phyloP scores from a whole-genome alignment of 2,329 filamentous ascomycete species.

The Dactylellina cionopaga region DNA sequence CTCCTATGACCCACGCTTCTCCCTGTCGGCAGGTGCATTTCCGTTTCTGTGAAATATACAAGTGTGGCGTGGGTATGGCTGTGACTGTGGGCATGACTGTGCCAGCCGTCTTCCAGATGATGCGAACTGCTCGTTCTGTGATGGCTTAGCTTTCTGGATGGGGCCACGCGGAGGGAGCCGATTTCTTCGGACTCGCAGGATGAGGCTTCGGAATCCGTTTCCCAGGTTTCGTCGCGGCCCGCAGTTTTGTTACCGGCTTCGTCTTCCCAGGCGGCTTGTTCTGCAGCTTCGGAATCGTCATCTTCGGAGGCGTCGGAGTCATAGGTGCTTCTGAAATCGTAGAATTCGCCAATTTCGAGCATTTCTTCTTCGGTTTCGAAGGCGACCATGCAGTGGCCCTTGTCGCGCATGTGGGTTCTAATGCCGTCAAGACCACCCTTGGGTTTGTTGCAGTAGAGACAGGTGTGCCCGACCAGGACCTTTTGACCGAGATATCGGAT shows the following conservation, averaged over 20 bases:
- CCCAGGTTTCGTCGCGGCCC: slow-evolving; percentile 82
- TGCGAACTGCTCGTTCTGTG: slow-evolving; percentile 64
- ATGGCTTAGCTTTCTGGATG: slow-evolving; percentile 21
- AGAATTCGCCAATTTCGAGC: slow-evolving; percentile 93
- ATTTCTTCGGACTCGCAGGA: slow-evolving; percentile 35
- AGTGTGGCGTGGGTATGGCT: slow-evolving; percentile 71
- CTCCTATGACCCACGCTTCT: slow-evolving; percentile 90
- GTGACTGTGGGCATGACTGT: slow-evolving; percentile 76
- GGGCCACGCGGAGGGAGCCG: slow-evolving; percentile 14
- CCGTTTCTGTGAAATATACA: slow-evolving; percentile 87
- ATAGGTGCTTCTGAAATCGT: slow-evolving; percentile 96
- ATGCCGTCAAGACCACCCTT: slow-evolving; percentile 81
- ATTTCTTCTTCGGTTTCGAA: slow-evolving; percentile 89
- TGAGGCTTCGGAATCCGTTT: slow-evolving; percentile 91
- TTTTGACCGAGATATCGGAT: slow-evolving; percentile 81
- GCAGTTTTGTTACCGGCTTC: slow-evolving; percentile 64
- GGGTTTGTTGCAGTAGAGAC: slow-evolving; percentile 85
- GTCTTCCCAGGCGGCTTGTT: slow-evolving; percentile 66
- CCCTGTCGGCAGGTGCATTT: slow-evolving; percentile 90
- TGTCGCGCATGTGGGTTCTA: slow-evolving; percentile 97
- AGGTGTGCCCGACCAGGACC: slow-evolving; percentile 82
- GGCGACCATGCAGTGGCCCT: slow-evolving; percentile 95
- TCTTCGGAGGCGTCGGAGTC: slow-evolving; percentile 75
- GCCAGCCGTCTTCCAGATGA: slow-evolving; percentile 78
- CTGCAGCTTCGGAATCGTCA: slow-evolving; percentile 66